Base-by-base conservation (phyloP, 805 yeast species). In the Jamesozyma lodderae region DNA sequence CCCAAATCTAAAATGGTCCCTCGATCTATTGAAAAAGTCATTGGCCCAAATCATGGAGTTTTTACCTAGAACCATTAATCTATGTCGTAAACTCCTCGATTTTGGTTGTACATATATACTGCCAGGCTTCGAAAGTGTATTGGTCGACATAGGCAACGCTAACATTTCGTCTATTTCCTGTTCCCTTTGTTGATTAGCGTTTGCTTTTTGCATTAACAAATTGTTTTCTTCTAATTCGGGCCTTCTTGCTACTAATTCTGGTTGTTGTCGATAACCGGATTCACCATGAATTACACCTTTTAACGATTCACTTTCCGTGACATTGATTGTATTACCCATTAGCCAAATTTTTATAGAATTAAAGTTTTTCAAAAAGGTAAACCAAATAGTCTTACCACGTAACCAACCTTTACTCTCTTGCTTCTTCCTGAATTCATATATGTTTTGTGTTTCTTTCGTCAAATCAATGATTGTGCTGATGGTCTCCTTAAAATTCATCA, bases 401-500 rank as follows among this genome's bases (percentile, higher is more conserved):
- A 59, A 30, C 45, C 58, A 43, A 0, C 70, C 67, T 37, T 56
- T 60, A 6, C 35, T 22, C 39, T 67, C 68, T 42, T 63, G 50
- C 5, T 38, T 35, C 14, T 37, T 44, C 33, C 73, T 51, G 17
- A 41, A 47, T 15, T 51, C 46, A 31, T 60, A 46, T 5, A 71
- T 48, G 4, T 39, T 43, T 7, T 62, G 48, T 0, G 60, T 41
- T 24, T 58, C 59, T 9, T 53, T 57, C 42, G 67, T 49, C 21
- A 69, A 42, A 8, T 48, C 44, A 6, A 62, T 48, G 3, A 63
- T 50, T 1, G 57, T 42, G 30, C 59, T 53, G 0, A 68, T 55
- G 18, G 60, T 52, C 42, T 68, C 68, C 43, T 70, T 64, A 32
- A 69, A 56, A 45, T 72, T 72, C 55, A 72, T 61, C 18, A 72